phyloP scores from a whole-genome alignment of 2,329 filamentous ascomycete genomes.

The Cercospora nicotianae region DNA sequence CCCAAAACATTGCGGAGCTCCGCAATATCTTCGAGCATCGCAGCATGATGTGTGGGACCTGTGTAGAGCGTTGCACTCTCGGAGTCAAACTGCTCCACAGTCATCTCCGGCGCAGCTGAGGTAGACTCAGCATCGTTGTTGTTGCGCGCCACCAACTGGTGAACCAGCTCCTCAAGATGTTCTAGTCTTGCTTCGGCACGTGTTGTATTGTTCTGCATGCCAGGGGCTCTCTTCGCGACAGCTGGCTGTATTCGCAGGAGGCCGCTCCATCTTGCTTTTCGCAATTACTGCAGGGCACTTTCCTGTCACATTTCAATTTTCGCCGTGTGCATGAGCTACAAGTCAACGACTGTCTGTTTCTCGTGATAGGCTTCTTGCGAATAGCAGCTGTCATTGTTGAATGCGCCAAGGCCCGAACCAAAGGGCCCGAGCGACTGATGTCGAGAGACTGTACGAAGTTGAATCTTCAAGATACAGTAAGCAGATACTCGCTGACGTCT shows the following conservation, averaged over 20 bases:
- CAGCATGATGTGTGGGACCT: conserved; percentile 22
- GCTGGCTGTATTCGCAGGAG: conserved; percentile 12
- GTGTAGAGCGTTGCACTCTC: conserved; percentile 10
- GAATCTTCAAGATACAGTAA: not conserved
- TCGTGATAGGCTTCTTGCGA: conserved; percentile 20
- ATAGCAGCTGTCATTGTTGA: not conserved
- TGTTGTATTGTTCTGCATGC: not conserved
- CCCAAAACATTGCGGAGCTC: conserved; percentile 18
- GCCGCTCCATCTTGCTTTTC: conserved; percentile 7
- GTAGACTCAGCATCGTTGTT: not conserved
- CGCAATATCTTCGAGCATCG: conserved; percentile 24
- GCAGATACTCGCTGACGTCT: not conserved
- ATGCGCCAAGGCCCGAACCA: not conserved
- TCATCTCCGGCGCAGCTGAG: not conserved
- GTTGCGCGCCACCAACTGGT: conserved; percentile 10
- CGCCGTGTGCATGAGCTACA: conserved; percentile 10
- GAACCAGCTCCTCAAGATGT: conserved; percentile 17
- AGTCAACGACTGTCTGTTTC: conserved; percentile 18
- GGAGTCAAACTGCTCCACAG: not conserved
- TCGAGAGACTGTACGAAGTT: not conserved
- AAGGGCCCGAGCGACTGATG: not conserved
- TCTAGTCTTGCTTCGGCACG: conserved; percentile 17
- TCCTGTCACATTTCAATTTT: conserved; percentile 21
- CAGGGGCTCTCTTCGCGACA: conserved; percentile 5
- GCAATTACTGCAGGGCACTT: conserved; percentile 15